Evolutionary conservation across 2,329 filamentous ascomycete species (phyloP), one percentile per base, ranked within the genome.

Genomic region (Claviceps maximensis): DNA sequence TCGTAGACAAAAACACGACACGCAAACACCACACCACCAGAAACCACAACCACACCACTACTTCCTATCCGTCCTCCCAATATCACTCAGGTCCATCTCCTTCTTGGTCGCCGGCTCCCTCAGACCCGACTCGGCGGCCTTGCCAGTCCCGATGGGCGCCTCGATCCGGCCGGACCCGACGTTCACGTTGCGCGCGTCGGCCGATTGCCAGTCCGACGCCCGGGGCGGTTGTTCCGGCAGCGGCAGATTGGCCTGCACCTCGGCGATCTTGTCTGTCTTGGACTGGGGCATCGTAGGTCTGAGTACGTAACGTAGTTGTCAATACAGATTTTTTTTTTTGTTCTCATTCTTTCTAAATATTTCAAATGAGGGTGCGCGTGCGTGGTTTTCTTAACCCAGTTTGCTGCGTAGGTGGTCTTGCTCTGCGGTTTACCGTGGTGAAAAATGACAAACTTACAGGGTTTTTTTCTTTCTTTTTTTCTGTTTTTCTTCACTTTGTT

Each of bases 131-230:
- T 74, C 68, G 13, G 76, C 69, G 2, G 67, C 73, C 21, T 67
- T 67, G 41, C 71, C 74, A 0, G 73, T 74, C 4, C 79, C 78
- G 47, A 82, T 69, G 56, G 77, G 74, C 51, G 71, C 76, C 40
- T 54, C 46, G 8, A 33, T 8, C 46, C 21, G 33, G 27, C 53
- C 53, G 27, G 49, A 44, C 4, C 84, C 84, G 48, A 87, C 80
- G 63, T 87, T 85, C 63, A 87, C 82, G 53, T 72, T 87, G 57
- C 78, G 71, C 33, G 75, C 75, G 61, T 91, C 86, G 50, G 78
- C 74, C 0, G 84, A 87, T 66, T 90, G 82, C 77, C 82, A 89
- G 74, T 93, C 87, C 5, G 85, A 86, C n/a, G 80, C 71, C n/a
- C 70, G 72, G 1, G 86, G 86, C 23, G 87, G 87, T 59, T 90